phyloP scores from a whole-genome alignment of 495 filamentous ascomycete species.

The Parathielavia appendiculata region DNA sequence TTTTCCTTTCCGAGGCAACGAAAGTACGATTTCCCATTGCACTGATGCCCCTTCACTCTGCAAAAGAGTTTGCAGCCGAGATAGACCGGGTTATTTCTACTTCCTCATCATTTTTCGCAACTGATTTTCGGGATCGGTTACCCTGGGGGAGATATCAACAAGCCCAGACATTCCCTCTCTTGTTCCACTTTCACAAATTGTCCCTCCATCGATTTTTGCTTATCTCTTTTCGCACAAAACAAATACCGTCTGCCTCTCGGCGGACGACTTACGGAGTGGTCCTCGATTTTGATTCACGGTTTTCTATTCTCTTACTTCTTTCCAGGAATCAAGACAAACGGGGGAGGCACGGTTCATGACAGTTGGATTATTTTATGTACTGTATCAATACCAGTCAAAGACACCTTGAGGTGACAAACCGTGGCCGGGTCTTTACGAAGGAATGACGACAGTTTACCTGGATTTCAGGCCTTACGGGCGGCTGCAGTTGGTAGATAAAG shows the following conservation, averaged over 20 bases:
- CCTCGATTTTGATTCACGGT: background rate
- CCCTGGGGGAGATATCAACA: too few relatives aligned
- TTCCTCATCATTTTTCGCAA: background rate
- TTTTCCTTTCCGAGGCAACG: background rate
- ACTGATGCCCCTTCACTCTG: background rate
- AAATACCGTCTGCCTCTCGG: background rate
- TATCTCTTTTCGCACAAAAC: background rate
- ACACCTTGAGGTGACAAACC: background rate
- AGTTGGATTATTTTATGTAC: background rate
- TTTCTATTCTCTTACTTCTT: background rate
- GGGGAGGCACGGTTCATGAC: slow-evolving; percentile 1
- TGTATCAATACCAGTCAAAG: slow-evolving; percentile 2
- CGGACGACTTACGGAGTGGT: background rate
- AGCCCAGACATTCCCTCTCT: background rate
- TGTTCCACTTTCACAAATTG: background rate
- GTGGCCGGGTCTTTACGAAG: background rate
- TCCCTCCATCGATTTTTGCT: background rate
- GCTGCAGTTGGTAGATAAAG: too few relatives aligned
- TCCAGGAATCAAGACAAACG: slow-evolving; percentile 4
- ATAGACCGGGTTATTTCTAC: background rate
- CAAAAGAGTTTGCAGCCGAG: background rate
- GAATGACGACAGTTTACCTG: background rate
- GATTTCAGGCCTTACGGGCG: background rate
- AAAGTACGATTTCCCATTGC: background rate
- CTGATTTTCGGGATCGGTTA: background rate